These are phyloP conservation scores for Pachyrhizus erosus DNA, from an alignment of 306 rosid species.

Conservation along the genomic window DNA sequence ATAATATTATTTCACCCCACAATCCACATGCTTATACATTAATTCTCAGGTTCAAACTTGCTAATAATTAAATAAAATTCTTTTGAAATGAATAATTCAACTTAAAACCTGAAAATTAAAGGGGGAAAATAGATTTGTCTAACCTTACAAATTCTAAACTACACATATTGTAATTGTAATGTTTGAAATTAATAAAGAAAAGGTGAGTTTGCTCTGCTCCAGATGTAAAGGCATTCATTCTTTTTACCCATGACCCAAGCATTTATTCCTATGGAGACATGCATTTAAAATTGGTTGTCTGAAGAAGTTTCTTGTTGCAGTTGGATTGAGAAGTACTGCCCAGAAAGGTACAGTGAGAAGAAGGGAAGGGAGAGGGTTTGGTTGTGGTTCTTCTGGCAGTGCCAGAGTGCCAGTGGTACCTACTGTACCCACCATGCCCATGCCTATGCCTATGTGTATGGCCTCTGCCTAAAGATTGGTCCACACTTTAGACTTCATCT, in stretches of 20 bases:
- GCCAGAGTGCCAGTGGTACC: conserved; percentile 33
- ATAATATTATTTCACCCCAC: too few species aligned
- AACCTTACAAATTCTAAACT: too few species aligned
- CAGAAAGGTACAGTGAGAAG: background rate
- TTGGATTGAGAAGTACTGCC: background rate
- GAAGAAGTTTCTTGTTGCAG: conserved; percentile 12
- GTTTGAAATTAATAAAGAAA: background rate
- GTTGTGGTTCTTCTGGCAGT: background rate
- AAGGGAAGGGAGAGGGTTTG: background rate
- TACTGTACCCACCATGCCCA: background rate
- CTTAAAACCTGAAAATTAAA: too few species aligned
- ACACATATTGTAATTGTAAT: too few species aligned
- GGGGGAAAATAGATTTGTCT: too few species aligned
- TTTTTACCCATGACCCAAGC: background rate
- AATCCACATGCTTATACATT: too few species aligned
- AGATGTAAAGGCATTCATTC: background rate
- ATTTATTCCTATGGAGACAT: background rate
- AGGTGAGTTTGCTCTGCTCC: background rate
- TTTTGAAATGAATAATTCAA: too few species aligned
- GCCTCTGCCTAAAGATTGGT: conserved; percentile 15
- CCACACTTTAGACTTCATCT: conserved; percentile 23
- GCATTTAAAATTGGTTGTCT: background rate
- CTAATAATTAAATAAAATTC: too few species aligned
- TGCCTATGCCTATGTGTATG: too few species aligned
- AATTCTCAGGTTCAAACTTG: too few species aligned